Evolutionary conservation across 345 rosid genomes (phyloP), one percentile per base, ranked within the genome.

Genomic region (Laguncularia racemosa): DNA sequence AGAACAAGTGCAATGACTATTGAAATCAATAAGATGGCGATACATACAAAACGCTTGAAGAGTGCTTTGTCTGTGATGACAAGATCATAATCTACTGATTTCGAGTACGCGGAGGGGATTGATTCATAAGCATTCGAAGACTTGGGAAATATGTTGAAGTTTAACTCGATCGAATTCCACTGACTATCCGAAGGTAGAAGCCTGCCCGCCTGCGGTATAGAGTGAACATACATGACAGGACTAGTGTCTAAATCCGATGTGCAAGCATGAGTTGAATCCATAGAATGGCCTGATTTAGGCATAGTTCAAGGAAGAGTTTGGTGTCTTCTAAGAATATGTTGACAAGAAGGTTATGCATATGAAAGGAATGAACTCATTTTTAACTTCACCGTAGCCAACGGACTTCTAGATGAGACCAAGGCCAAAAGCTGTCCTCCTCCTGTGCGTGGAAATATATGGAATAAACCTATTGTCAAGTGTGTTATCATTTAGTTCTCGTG

Each of bases 31-130:
- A 67, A 48, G 20, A 61, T 19, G 40, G 76, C 61, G 40, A 74
- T 61, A 51, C 18, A 68, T 19, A 84, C 47, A 60, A 79, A 81
- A 13, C 79, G 72, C 46, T 65, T 76, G 69, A 79, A 79, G 67
- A 62, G 52, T 40, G 53, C 28, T 67, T 46, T 73, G 46, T 84
- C 71, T 0, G 82, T 45, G 67, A 84, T 68, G 16, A 76, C 73
- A 16, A 84, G 72, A 56, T 84, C 65, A 55, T 52, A 78, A 49
- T 77, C 73, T 17, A 63, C 59, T 6, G 85, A 84, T 66, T 79
- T 84, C 0, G 84, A 76, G 66, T 63, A 81, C 7, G 18, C 55
- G 19, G 85, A 81, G 26, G 83, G 78, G 50, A 75, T 40, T 18
- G 87, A 70, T 57, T 64, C 81, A 47, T 71, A 74, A 21, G 44